These are phyloP conservation scores for Pythium phragmitis DNA, from an alignment of 352 stramenopile species.

Conservation along the genomic window DNA sequence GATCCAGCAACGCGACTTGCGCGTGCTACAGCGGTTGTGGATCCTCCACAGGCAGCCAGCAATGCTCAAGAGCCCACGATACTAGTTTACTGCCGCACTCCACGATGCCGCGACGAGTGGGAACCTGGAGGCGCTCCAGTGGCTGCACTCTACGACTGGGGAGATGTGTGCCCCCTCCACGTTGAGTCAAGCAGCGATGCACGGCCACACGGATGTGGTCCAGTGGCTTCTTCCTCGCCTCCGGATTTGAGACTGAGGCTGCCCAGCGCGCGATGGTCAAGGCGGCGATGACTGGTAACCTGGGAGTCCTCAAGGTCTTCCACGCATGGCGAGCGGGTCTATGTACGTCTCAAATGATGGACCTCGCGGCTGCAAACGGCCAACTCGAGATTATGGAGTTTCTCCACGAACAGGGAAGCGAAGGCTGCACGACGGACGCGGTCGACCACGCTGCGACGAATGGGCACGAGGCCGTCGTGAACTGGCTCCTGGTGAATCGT, in stretches of 20 bases:
- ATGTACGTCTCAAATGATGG: constrained; percentile 12
- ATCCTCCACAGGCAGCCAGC: constrained; percentile 19
- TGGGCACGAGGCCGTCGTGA: background rate
- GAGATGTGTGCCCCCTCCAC: background rate
- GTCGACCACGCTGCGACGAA: background rate
- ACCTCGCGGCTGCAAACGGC: constrained; percentile 24
- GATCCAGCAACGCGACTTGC: constrained; percentile 12
- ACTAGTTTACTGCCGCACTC: constrained; percentile 15
- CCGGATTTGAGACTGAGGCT: background rate
- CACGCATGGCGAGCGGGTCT: constrained; percentile 3
- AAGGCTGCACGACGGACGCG: background rate
- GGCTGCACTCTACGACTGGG: constrained; percentile 8
- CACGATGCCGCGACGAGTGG: constrained; percentile 14
- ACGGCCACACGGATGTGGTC: constrained; percentile 20
- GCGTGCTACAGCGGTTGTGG: constrained; percentile 15
- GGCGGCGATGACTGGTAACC: constrained; percentile 19
- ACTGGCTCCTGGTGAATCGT: constrained; percentile 16
- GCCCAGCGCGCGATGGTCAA: constrained; percentile 10
- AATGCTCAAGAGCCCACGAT: constrained; percentile 7
- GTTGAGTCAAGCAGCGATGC: constrained; percentile 3
- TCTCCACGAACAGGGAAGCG: constrained; percentile 16
- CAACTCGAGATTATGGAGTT: constrained; percentile 23
- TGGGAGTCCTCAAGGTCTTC: constrained; percentile 25
- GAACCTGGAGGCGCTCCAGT: constrained; percentile 21
- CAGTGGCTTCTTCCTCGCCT: constrained; percentile 20